A percentile compares a stretch with the other conserved stretches of the same genome.
Evolutionary conservation across 306 rosid species (phyloP).

Genomic region (Trifolium subterraneum): DNA sequence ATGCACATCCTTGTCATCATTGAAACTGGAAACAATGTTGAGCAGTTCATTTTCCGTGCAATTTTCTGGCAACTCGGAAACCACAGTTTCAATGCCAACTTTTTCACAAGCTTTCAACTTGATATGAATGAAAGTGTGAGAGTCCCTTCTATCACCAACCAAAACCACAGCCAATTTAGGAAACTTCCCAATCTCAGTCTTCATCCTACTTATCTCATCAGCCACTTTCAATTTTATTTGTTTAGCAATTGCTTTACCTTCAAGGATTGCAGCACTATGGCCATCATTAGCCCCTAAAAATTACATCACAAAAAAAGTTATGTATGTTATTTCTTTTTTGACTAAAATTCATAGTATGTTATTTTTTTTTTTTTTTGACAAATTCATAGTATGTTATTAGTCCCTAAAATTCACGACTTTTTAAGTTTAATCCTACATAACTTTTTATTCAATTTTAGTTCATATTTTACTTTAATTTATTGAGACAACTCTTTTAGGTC

Average conservation of each 20-base stretch:
- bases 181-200: slow-evolving; percentile 46
- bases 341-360: too few relatives aligned
- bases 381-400: neutral
- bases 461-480: neutral
- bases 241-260: slow-evolving; percentile 54
- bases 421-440: neutral
- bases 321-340: neutral
- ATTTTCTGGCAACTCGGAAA: slow-evolving; percentile 48
- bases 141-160: slow-evolving; percentile 62
- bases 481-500: neutral
- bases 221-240: slow-evolving; percentile 46
- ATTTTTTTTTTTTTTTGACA: too few relatives aligned
- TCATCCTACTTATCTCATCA: slow-evolving; percentile 52
- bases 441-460: neutral
- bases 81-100: slow-evolving; percentile 60
- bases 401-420: neutral
- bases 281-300: slow-evolving; percentile 40
- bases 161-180: slow-evolving; percentile 61
- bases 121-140: slow-evolving; percentile 48
- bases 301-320: slow-evolving; percentile 3
- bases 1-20: slow-evolving; percentile 52
- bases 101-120: slow-evolving; percentile 61
- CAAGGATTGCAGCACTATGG: slow-evolving; percentile 45
- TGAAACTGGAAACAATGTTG: slow-evolving; percentile 51
- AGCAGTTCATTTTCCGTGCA: slow-evolving; percentile 55